Evolutionary conservation across 2,329 filamentous ascomycete species (phyloP).

Genomic region (Malbranchea zuffiana): DNA sequence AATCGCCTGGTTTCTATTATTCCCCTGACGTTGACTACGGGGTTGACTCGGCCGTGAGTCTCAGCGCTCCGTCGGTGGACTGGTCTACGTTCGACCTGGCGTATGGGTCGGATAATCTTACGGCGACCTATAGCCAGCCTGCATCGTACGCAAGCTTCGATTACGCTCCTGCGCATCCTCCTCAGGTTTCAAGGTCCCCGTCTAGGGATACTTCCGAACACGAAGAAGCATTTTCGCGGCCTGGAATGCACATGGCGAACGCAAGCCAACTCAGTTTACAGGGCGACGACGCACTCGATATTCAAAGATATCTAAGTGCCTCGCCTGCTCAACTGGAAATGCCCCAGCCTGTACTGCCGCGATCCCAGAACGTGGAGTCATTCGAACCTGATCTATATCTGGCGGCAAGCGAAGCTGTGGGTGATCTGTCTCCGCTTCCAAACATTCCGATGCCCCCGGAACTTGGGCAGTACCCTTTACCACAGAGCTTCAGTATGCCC

Average conservation of each 20-base stretch:
- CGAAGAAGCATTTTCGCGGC: constrained; percentile 28
- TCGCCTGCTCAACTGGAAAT: constrained; percentile 9
- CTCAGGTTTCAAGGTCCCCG: constrained; percentile 35
- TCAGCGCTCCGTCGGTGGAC: constrained; percentile 36
- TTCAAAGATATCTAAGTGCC: constrained; percentile 5
- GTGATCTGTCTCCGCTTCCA: constrained; percentile 3
- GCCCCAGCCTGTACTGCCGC: constrained; percentile 5
- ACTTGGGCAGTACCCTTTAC: constrained; percentile 7
- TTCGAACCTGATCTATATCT: constrained; percentile 10
- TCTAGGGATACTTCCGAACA: constrained; percentile 41
- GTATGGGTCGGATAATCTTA: constrained; percentile 25
- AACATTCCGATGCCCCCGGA: constrained; percentile 9
- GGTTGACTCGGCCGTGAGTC: constrained; percentile 26
- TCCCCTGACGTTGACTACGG: constrained; percentile 36
- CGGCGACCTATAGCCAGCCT: constrained; percentile 34
- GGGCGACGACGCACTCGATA: too few species aligned
- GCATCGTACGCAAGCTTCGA: constrained; percentile 39
- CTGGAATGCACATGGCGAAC: too few species aligned
- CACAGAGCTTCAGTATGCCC: constrained; percentile 4
- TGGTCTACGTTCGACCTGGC: constrained; percentile 40
- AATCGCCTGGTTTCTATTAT: constrained; percentile 30
- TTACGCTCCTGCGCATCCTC: constrained; percentile 30
- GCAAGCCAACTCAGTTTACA: too few species aligned
- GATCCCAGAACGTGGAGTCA: constrained; percentile 3
- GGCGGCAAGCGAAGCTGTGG: constrained; percentile 4